Evolutionary conservation across 2,329 filamentous ascomycete genomes (phyloP).

Genomic region (Trichoderma koningiopsis): DNA sequence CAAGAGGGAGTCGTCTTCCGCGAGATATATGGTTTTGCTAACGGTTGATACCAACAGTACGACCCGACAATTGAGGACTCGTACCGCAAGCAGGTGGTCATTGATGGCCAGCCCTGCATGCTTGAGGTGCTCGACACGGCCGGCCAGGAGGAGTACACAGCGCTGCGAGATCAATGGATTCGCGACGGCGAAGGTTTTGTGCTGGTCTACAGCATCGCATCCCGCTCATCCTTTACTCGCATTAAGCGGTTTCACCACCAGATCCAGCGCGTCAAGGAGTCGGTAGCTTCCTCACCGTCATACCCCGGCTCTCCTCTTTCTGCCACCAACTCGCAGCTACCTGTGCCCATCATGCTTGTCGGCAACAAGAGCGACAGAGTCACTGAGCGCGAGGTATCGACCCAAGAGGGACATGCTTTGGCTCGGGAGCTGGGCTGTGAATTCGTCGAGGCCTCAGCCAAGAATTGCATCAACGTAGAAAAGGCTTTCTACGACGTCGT

Average conservation of each 20-base stretch:
- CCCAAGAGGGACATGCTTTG: conserved; percentile 89
- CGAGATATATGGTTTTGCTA: conserved; percentile 9
- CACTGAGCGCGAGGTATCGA: conserved; percentile 93
- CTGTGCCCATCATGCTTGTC: conserved; percentile 94
- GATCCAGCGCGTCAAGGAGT: conserved; percentile 96
- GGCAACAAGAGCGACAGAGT: conserved; percentile 98
- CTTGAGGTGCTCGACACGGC: conserved; percentile 96
- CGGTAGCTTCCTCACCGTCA: conserved; percentile 72
- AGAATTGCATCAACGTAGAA: conserved; percentile 98
- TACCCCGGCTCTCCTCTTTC: conserved; percentile 75
- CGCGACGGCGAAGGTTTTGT: conserved; percentile 97
- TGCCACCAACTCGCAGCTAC: conserved; percentile 59
- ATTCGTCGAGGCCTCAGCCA: conserved; percentile 94
- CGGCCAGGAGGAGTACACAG: conserved; percentile 97
- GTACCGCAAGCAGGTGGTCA: conserved; percentile 86
- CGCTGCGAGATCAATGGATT: conserved; percentile 96
- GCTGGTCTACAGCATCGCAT: conserved; percentile 97
- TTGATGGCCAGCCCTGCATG: conserved; percentile 95
- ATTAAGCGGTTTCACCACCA: conserved; percentile 97
- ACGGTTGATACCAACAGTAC: conserved; percentile 55
- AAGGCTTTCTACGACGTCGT: conserved; percentile 99
- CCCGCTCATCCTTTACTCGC: conserved; percentile 88
- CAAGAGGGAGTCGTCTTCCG: neutral
- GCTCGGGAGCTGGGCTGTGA: conserved; percentile 93
- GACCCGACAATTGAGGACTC: conserved; percentile 88